Conservation (phyloP, 78 protist genomes). For the Speleostelium caveatum region DNA sequence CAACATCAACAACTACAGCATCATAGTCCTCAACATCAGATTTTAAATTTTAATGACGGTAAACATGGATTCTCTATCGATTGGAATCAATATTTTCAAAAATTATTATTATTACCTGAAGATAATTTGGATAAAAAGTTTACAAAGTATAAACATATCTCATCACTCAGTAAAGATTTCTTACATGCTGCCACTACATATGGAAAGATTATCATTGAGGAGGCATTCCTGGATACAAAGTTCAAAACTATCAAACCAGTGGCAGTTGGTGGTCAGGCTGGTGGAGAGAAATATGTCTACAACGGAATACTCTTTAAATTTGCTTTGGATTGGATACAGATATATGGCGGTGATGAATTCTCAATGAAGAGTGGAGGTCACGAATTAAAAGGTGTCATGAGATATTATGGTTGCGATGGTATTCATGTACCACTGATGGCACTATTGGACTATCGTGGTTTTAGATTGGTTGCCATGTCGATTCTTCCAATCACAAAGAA, state of each 20-base stretch:
- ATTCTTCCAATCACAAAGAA: constrained; percentile 50
- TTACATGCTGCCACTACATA: constrained; percentile 74
- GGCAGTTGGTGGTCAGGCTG: constrained; percentile 61
- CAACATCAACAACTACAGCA: no score
- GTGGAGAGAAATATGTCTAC: constrained; percentile 78
- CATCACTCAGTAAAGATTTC: constrained; percentile 80
- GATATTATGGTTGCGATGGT: constrained; percentile 84
- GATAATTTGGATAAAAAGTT: constrained; percentile 30
- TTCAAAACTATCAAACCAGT: constrained; percentile 62
- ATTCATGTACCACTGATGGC: constrained; percentile 83
- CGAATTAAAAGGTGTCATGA: constrained; percentile 64
- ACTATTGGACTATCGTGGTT: constrained; percentile 76
- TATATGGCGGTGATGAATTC: constrained; percentile 65
- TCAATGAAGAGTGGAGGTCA: constrained; percentile 74
- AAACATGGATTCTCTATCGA: constrained; percentile 64
- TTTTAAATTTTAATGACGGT: no score
- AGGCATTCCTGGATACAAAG: constrained; percentile 48
- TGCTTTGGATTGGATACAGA: constrained; percentile 48
- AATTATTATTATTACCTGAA: constrained; percentile 57
- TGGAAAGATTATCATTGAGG: constrained; percentile 85
- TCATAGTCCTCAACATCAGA: no score
- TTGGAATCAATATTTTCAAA: constrained; percentile 79
- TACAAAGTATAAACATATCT: constrained; percentile 52
- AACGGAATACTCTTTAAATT: constrained; percentile 80
- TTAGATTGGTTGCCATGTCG: constrained; percentile 82